Base-by-base conservation (phyloP, 2,329 filamentous ascomycete genomes). In the Neofusicoccum laricinum region DNA sequence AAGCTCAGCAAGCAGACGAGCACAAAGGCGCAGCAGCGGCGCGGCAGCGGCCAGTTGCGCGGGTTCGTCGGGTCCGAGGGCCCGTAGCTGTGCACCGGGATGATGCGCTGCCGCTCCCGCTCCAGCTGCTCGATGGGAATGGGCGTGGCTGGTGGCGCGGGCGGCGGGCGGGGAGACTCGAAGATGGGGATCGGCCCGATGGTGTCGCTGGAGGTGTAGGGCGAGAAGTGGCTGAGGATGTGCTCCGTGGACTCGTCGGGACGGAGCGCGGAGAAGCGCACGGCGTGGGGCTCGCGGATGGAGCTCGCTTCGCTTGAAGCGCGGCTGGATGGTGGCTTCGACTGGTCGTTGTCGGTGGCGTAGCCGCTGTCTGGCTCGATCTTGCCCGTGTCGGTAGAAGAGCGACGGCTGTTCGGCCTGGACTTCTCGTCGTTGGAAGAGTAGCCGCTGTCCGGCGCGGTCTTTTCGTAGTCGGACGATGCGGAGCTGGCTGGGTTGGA, bases 31-130 rank as follows among this genome's bases (percentile, higher is more conserved):
- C 40, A 38, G 25, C 19, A 46, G 4, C 61, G 50, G 12, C 32
- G 25, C 21, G 21, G 21, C 25, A 41, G 32, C n/a, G 61, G 15
- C 61, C 61, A 64, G 25, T 46, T 57, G 11, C 50, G 50, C 43
- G 61, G 61, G 50, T 64, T 57, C 8, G 61, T 55, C 21, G 61
- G 61, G 21, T 64, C 61, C 14, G 14, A 14, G 17, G 41, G 32
- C 30, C 50, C 50, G 30, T 21, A 32, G 53, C 53, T 58, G 53
- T 58, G 53, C n/a, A 58, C 53, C 7, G 53, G 53, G 40, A 58
- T 58, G 40, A 58, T 58, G 15, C 40, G 48, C 12, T n/a, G 48
- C 12, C 48, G 40, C 34, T 57, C 51, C 6, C 19, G 51, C 40
- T 58, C 21, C 25, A 30, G 25, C 25, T 30, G 25, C 25, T 30